Evolutionary conservation across 495 filamentous ascomycete genomes (phyloP).

Genomic region (Hypomontagnella submonticulosa): DNA sequence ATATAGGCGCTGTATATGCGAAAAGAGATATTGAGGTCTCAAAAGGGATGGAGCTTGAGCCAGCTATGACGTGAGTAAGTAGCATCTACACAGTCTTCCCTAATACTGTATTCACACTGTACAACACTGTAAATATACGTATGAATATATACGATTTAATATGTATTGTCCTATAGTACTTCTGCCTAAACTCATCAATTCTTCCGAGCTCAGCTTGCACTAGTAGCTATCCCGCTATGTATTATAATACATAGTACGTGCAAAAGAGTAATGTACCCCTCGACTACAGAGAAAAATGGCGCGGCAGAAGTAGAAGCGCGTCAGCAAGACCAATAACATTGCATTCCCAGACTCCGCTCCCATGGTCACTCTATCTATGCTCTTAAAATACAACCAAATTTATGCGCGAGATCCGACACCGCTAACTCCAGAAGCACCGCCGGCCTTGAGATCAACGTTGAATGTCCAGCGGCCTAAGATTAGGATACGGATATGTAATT

Average conservation of each 20-base stretch:
- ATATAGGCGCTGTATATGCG: not conserved
- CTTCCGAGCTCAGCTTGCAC: too few species aligned
- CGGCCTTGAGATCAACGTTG: slow-evolving; percentile 55
- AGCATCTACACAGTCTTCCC: slow-evolving; percentile 6
- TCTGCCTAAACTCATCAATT: too few species aligned
- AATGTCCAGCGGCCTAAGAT: slow-evolving; percentile 60
- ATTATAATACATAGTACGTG: too few species aligned
- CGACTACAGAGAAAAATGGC: too few species aligned
- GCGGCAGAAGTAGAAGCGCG: too few species aligned
- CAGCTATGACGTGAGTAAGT: slow-evolving; percentile 9
- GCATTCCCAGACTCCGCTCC: slow-evolving; percentile 12
- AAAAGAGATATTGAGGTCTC: not conserved
- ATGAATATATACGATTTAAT: not conserved
- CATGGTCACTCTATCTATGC: slow-evolving; percentile 36
- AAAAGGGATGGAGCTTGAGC: not conserved
- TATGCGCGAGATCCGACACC: slow-evolving; percentile 29
- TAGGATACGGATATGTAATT: slow-evolving; percentile 23
- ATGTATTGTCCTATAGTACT: too few species aligned
- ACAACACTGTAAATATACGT: slow-evolving; percentile 3
- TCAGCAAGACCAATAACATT: too few species aligned
- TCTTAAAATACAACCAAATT: slow-evolving; percentile 31
- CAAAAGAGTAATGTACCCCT: too few species aligned
- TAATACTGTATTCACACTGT: not conserved
- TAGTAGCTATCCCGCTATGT: too few species aligned
- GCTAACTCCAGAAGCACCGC: slow-evolving; percentile 22